Percentiles rank a stretch among this genome's conserved stretches.
Evolutionary conservation across 495 filamentous ascomycete genomes (phyloP).

Genomic region (Daldinia bambusicola): DNA sequence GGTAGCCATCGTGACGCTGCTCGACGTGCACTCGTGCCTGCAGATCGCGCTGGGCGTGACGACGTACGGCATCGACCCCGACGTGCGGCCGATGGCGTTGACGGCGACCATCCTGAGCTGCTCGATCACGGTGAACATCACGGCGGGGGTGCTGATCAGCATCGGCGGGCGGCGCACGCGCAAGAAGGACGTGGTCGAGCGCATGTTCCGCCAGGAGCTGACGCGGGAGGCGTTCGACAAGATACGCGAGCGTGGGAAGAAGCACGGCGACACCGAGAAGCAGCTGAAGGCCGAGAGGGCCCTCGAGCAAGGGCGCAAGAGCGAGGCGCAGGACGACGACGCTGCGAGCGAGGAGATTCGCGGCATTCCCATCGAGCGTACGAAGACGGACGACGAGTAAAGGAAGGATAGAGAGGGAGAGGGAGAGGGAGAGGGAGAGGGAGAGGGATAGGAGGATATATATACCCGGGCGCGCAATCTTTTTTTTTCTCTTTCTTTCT

Average conservation of each 20-base stretch:
- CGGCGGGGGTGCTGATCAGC: constrained; percentile 74
- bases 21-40: constrained; percentile 77
- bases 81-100: constrained; percentile 69
- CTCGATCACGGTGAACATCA: constrained; percentile 77
- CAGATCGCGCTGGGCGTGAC: constrained; percentile 79
- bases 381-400: constrained; percentile 10
- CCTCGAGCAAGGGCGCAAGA: constrained; percentile 44
- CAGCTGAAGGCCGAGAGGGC: constrained; percentile 50
- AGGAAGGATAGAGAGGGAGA: not conserved
- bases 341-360: constrained; percentile 32
- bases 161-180: constrained; percentile 76
- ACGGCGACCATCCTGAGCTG: constrained; percentile 83
- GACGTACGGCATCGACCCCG: constrained; percentile 77
- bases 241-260: constrained; percentile 60
- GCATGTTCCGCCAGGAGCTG: constrained; percentile 75
- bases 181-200: constrained; percentile 84
- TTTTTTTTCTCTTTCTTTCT: not conserved
- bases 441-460: too few species aligned
- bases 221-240: constrained; percentile 78
- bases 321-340: constrained; percentile 45
- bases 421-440: too few species aligned
- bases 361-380: constrained; percentile 26
- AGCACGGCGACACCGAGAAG: constrained; percentile 66
- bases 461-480: constrained; percentile 30
- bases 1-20: constrained; percentile 74